A percentile compares a stretch with the other conserved stretches of the same genome.
These are phyloP conservation scores for Copromyces sp. DNA, from an alignment of 495 filamentous ascomycete genomes.

Conservation along the genomic window DNA sequence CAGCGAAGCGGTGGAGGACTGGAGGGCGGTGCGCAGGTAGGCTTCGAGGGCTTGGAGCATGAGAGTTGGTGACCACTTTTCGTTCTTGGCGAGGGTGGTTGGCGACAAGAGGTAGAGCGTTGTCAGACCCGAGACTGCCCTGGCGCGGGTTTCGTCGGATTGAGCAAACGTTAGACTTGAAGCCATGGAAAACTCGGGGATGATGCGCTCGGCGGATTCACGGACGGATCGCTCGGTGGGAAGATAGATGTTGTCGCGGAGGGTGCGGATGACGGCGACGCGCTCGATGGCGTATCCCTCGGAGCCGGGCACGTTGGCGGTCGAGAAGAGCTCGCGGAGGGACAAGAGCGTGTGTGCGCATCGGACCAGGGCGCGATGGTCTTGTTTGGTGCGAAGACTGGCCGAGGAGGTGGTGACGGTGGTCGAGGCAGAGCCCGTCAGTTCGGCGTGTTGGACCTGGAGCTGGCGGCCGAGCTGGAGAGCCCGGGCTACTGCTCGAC, in stretches of 20 bases:
- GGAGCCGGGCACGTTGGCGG: constrained; percentile 48
- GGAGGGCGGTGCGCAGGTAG: constrained; percentile 65
- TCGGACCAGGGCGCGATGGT: constrained; percentile 66
- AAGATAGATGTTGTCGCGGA: constrained; percentile 54
- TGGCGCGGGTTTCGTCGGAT: constrained; percentile 62
- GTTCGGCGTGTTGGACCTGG: constrained; percentile 61
- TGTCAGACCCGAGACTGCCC: constrained; percentile 62
- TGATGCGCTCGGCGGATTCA: constrained; percentile 64
- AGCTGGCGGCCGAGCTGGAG: constrained; percentile 76
- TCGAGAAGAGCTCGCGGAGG: constrained; percentile 59
- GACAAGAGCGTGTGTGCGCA: constrained; percentile 66
- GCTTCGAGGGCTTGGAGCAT: constrained; percentile 69
- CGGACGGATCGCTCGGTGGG: constrained; percentile 62
- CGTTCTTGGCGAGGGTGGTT: constrained; percentile 33
- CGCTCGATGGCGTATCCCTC: constrained; percentile 68
- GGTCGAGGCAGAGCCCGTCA: constrained; percentile 21
- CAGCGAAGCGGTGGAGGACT: constrained; percentile 61
- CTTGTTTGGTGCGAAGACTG: constrained; percentile 40
- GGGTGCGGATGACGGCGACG: constrained; percentile 55
- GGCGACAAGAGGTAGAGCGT: constrained; percentile 78
- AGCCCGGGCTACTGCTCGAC: constrained; percentile 62
- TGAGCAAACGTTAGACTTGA: too few species aligned
- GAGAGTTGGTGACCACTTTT: constrained; percentile 54
- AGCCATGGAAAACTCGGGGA: constrained; percentile 77
- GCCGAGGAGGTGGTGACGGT: constrained; percentile 12